A percentile compares a stretch with the other conserved stretches of the same genome.
These are phyloP conservation scores for Artemisia annua DNA, from an alignment of 129 eudicot species.

Conservation along the genomic window DNA sequence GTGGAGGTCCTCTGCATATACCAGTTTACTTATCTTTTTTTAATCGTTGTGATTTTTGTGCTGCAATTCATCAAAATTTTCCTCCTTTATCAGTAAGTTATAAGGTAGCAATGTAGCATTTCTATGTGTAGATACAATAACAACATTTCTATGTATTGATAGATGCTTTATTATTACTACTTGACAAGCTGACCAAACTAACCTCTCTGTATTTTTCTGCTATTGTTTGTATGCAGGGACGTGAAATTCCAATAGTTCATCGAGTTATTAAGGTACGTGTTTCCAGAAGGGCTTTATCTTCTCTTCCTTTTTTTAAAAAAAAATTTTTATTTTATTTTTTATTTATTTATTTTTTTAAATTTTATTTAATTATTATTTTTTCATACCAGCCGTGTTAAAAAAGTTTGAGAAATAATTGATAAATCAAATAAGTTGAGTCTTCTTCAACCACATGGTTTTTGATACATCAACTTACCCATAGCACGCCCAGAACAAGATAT, in stretches of 20 bases:
- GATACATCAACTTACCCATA: neutral
- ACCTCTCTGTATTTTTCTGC: slow-evolving; percentile 17
- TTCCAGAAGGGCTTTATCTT: neutral
- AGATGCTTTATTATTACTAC: neutral
- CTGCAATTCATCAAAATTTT: neutral
- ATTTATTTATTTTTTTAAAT: no score
- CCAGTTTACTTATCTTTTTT: no score
- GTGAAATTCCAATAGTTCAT: slow-evolving; percentile 91
- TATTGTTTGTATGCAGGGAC: slow-evolving; percentile 50
- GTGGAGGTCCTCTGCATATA: no score
- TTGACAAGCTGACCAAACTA: neutral
- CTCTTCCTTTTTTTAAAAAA: neutral
- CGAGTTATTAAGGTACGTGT: slow-evolving; percentile 74
- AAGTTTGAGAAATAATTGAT: slow-evolving; percentile 17
- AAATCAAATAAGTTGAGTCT: neutral
- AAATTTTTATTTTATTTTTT: no score
- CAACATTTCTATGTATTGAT: neutral
- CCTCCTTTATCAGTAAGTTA: no score
- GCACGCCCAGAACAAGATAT: neutral
- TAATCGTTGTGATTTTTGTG: neutral
- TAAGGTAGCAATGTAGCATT: no score
- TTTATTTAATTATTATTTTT: no score
- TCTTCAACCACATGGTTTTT: neutral
- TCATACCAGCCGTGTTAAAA: neutral
- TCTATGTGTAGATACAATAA: no score